Conservation (phyloP, 1,284 basidiomycete genomes). For the Ceratobasidium sp. region DNA sequence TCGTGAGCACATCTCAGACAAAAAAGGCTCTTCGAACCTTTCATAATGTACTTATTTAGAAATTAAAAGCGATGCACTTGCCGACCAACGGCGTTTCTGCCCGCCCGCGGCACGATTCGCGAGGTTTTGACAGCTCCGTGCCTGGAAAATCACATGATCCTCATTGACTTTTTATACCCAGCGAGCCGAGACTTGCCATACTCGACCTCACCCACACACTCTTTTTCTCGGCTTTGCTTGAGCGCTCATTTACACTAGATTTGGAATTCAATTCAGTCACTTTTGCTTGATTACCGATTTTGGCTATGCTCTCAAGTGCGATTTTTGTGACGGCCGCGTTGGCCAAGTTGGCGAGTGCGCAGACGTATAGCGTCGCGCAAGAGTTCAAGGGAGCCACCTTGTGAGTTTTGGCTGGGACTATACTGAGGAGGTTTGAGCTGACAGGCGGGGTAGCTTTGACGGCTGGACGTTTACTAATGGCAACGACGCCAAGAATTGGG, state of each 20-base stretch:
- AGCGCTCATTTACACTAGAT: background rate
- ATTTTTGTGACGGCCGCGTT: background rate
- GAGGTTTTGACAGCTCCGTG: background rate
- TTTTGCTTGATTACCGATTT: too few species aligned
- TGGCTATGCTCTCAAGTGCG: conserved; percentile 10
- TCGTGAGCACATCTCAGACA: background rate
- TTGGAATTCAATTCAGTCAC: background rate
- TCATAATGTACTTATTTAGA: background rate
- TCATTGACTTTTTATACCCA: background rate
- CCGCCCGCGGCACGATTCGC: too few species aligned
- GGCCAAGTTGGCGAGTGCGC: conserved; percentile 2
- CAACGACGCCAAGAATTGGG: conserved; percentile 41
- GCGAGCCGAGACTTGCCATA: background rate
- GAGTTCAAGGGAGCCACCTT: conserved; percentile 26
- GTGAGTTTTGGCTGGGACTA: background rate
- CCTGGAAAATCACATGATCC: conserved; percentile 19
- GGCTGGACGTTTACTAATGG: conserved; percentile 43
- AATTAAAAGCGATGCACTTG: background rate
- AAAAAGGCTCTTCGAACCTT: background rate
- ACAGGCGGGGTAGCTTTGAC: conserved; percentile 41
- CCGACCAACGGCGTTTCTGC: conserved; percentile 15
- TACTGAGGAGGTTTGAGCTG: background rate
- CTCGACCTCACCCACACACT: conserved; percentile 1
- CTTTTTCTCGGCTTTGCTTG: background rate
- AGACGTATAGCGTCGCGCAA: conserved; percentile 25